Evolutionary conservation across 352 stramenopile genomes (phyloP), one percentile per base, ranked within the genome.

Genomic region (Phytophthora crassamura): DNA sequence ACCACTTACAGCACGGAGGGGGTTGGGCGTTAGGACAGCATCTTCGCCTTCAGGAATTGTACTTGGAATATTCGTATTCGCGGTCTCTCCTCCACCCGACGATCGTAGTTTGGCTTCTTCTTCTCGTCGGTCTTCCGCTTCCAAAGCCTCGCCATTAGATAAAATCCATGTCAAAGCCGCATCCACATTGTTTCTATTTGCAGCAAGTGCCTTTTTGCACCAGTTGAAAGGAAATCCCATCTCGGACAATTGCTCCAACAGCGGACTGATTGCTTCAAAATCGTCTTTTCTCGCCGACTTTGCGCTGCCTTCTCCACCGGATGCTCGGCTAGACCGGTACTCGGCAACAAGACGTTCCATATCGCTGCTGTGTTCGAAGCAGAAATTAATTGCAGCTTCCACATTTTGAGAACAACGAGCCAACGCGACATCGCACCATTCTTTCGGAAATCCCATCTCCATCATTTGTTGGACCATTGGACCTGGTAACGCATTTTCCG

Each of bases 191-290:
- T 96, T 93, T 25, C 91, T 77, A 32, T 95, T 97, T 12, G 90
- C 86, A 35, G 77, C 84, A 4, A 98, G 74, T 35, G 93, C 91
- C 40, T 96, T 95, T 57, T 95, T 91, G 72, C 93, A 98, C 90
- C 89, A 97, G 54, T 94, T 94, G 42, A 90, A 76, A n/a, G 91
- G 91, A 45, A 98, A 98, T 1, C 93, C 93, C 93, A 98, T 98
- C 62, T 97, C 90, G 0, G 88, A 90, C 25, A 98, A 75, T 48
- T 97, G 90, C 40, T 96, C 86, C 9, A 97, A 66, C 20, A 97
- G 54, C 10, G 80, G 88, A 35, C 76, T 92, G 39, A 94, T 87
- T 8, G 69, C 53, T 42, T 93, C 88, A 32, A 83, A 52, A n/a
- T 87, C 75, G 22, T 85, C 71, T 49, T 84, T 83, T 40, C 67